These are phyloP conservation scores for Rhizophlyctis rosea DNA, from an alignment of 192 early-diverging fungal species.

Conservation along the genomic window DNA sequence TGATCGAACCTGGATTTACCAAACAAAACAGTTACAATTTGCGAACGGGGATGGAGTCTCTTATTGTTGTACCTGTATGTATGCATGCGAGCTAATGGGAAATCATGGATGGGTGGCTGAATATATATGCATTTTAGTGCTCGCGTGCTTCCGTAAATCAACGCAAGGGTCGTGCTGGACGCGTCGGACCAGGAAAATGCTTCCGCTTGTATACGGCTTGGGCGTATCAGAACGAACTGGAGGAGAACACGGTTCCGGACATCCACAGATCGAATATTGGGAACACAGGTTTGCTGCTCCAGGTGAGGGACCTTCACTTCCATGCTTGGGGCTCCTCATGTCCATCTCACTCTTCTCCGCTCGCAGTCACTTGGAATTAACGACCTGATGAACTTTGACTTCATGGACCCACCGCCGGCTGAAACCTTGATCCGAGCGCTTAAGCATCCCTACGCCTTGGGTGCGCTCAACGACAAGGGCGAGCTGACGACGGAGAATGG, in stretches of 20 bases:
- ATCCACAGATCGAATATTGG: conserved; percentile 95
- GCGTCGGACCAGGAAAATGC: conserved; percentile 92
- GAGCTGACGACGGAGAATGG: conserved; percentile 96
- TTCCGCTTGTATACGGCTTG: conserved; percentile 93
- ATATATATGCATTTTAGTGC: too few species aligned
- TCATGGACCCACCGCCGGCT: conserved; percentile 95
- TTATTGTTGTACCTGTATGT: conserved; percentile 83
- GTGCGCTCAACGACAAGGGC: conserved; percentile 87
- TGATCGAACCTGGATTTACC: conserved; percentile 92
- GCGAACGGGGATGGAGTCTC: conserved; percentile 94
- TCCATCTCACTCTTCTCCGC: conserved; percentile 11
- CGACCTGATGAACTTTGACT: conserved; percentile 90
- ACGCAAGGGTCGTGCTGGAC: conserved; percentile 92
- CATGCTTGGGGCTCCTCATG: too few species aligned
- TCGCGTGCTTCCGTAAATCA: conserved; percentile 94
- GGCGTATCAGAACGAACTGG: conserved; percentile 92
- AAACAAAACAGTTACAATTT: conserved; percentile 98
- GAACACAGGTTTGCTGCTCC: conserved; percentile 86
- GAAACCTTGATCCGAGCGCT: conserved; percentile 87
- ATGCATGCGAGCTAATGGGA: too few species aligned
- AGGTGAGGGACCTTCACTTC: conserved; percentile 41
- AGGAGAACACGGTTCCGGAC: conserved; percentile 91
- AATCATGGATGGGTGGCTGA: too few species aligned
- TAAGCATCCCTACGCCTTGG: conserved; percentile 91
- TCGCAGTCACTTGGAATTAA: conserved; percentile 86